Base-by-base conservation (phyloP, 306 rosid species). In the Corylus heterophylla region DNA sequence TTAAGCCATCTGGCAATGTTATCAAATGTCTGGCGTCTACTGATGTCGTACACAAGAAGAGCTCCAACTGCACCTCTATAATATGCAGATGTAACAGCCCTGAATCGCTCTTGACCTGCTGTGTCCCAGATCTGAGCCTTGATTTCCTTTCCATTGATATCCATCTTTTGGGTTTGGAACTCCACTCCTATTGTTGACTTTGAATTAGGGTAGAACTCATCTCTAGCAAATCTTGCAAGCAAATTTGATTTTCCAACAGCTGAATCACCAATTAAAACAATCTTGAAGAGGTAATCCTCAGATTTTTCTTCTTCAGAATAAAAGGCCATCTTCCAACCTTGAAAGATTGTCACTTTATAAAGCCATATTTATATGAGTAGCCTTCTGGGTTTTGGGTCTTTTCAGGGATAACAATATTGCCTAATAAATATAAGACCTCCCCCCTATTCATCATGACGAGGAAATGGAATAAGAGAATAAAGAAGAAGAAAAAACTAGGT, bases 41-140 rank as follows among this genome's bases (percentile, higher is more conserved):
- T 92, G 69, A 90, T 88, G 79, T 92, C 97, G 66, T 92, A 92
- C 47, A 92, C 97, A 82, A 92, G 67, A 80, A 92, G 97, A 74
- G 97, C 97, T 67, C 97, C 97, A 56, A 92, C 97, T 4, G 97
- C 97, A 71, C 97, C 97, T 84, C 97, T 85, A 63, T 90, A 92
- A 85, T 92, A 92, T 75, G 97, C 97, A 78, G 97, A 92, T 44
- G 97, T 92, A 83, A 92, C 96, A 75, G 97, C 97, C 84, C 97
- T 89, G 83, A 92, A 90, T 75, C 97, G 92, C 85, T 92, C 97
- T 83, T 92, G 97, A 75, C 97, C 97, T 31, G 97, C 97, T 22
- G 97, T 92, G 81, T 92, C 97, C 97, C 97, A 92, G 78, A 92
- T 92, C 88, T 92, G 97, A 54, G 97, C 97, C 84, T 92, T 92